A percentile compares a stretch with the other conserved stretches of the same genome.
Evolutionary conservation across 352 stramenopile species (phyloP).

Genomic region (Blastocystis hominis): DNA sequence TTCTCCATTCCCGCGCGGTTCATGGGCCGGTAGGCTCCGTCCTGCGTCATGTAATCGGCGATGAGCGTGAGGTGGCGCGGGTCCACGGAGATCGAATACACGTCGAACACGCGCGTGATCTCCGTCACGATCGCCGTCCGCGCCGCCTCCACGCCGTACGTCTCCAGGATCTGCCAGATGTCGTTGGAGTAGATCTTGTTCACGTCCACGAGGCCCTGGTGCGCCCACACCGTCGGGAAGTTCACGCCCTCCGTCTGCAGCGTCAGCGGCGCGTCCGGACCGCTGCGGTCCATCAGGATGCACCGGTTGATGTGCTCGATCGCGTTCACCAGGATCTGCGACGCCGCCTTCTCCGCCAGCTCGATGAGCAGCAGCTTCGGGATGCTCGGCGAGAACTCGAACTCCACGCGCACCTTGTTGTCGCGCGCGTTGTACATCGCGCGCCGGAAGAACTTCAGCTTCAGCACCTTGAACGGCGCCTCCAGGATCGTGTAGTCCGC

Average conservation of each 20-base stretch:
- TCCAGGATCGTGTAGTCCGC: constrained; percentile 56
- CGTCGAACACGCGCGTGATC: constrained; percentile 94
- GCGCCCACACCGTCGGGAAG: constrained; percentile 91
- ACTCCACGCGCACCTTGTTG: constrained; percentile 75
- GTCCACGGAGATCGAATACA: constrained; percentile 97
- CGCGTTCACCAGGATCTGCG: constrained; percentile 75
- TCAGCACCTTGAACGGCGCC: constrained; percentile 60
- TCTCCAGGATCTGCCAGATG: constrained; percentile 83
- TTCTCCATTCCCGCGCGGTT: constrained; percentile 93
- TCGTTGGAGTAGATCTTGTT: constrained; percentile 92
- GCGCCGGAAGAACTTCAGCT: constrained; percentile 69
- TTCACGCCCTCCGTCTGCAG: constrained; percentile 89
- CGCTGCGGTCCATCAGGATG: constrained; percentile 74
- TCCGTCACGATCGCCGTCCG: constrained; percentile 92
- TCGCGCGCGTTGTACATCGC: constrained; percentile 69
- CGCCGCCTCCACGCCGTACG: constrained; percentile 94
- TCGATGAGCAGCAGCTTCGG: constrained; percentile 78
- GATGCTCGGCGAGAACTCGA: constrained; percentile 75
- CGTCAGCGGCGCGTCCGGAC: constrained; percentile 61
- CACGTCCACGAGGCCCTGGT: constrained; percentile 76
- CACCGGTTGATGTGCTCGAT: constrained; percentile 76
- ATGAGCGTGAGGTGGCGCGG: constrained; percentile 91
- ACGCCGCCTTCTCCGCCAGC: constrained; percentile 73
- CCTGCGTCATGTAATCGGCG: constrained; percentile 97
- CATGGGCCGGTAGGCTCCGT: constrained; percentile 71